Base-by-base conservation (phyloP, 1,284 basidiomycete species). In the Fomitopsis schrenkii region DNA sequence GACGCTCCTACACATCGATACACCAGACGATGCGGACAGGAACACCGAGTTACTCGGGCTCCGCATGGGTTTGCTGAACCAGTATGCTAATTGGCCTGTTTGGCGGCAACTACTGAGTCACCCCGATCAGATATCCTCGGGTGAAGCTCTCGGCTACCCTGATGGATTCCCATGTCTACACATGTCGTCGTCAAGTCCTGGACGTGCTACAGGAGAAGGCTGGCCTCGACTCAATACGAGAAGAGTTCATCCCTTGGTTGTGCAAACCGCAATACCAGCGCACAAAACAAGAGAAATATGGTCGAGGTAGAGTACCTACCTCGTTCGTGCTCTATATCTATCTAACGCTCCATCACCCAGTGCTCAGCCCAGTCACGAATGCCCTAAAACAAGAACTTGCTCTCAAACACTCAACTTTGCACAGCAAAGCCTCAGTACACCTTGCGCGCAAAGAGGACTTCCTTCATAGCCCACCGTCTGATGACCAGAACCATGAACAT, bases 211-310 rank as follows among this genome's bases (percentile, higher is more conserved):
- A 85, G 12, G 80, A 86, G 65, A 91, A 91, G 67, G 75, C 76
- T 9, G 82, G 86, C 64, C 80, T 95, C 45, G 87, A 92, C 57
- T 94, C 91, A 14, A 81, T 97, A 62, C 80, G 88, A 58, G 91
- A 95, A 72, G 93, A 96, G 65, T 92, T 96, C 68, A 75, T 97
- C 7, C 94, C 94, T 0, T 96, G 93, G 92, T 72, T 96, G 50
- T 90, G 93, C 76, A 94, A 93, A 72, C 78, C 91, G 7, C 90
- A 91, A 63, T 94, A 94, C 67, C 86, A 88, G 59, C 75, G 77
- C 10, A 78, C 79, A 8, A 86, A 84, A 67, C 77, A 79, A 62
- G 75, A 73, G 52, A 89, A 85, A 74, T 90, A 90, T 65, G 80
- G 77, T 30, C 71, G 74, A 60, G 73, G 87, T 88, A 67, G 58